Percentiles rank a stretch among this genome's conserved stretches.
These are phyloP conservation scores for Coccomyxa subellipsoidea DNA, from an alignment of 163 green algal genomes.

Conservation along the genomic window DNA sequence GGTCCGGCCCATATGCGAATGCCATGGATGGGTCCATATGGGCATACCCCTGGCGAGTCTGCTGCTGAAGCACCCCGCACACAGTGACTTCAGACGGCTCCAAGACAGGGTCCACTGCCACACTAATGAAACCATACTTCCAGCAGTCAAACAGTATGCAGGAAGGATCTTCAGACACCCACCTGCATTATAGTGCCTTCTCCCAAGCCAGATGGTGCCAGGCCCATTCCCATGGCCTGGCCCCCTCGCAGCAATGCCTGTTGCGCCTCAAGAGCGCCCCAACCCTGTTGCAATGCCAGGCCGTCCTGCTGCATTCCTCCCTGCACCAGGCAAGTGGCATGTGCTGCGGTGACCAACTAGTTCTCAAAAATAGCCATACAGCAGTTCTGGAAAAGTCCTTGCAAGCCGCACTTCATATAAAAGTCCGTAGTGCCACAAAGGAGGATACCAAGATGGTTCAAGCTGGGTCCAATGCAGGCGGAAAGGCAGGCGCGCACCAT, in stretches of 20 bases:
- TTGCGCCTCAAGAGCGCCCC: neutral
- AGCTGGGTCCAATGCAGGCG: neutral
- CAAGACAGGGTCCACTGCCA: neutral
- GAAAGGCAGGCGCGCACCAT: neutral
- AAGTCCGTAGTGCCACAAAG: too few relatives aligned
- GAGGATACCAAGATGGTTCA: too few relatives aligned
- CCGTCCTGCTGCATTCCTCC: neutral
- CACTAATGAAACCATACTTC: neutral
- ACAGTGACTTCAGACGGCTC: too few relatives aligned
- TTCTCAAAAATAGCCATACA: neutral
- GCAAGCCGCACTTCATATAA: neutral
- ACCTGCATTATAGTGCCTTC: neutral
- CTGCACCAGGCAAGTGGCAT: neutral
- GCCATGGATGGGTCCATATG: neutral
- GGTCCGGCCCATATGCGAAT: neutral
- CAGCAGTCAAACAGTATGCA: neutral
- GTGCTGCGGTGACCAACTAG: neutral
- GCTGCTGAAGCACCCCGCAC: neutral
- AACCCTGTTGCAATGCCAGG: neutral
- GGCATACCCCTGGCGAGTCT: neutral
- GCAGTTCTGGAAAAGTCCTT: neutral
- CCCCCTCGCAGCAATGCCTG: neutral
- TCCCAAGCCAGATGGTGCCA: neutral
- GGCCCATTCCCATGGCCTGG: neutral
- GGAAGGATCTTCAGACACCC: too few relatives aligned